Evolutionary conservation across 768 basidiomycete species (phyloP), one percentile per base, ranked within the genome.

Genomic region (Clavulina sp.): DNA sequence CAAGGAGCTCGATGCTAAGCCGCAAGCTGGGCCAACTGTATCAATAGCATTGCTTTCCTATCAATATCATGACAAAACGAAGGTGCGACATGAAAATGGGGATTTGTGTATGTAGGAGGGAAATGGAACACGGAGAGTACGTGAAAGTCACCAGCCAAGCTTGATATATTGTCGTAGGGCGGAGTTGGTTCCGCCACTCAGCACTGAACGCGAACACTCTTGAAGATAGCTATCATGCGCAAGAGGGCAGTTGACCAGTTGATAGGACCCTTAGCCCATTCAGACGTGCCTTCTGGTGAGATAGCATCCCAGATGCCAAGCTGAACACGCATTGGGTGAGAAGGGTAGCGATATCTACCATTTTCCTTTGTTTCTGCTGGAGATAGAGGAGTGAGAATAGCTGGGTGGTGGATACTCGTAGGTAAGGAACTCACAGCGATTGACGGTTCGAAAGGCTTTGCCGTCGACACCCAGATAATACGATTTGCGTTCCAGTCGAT

Each of bases 231-330:
- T 13, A 55, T 60, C 48, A 70, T 65, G 26, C 32, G 54, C 3
- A 46, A 41, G 0, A 69, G 69, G 7, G 63, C 62, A 1, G 48
- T 50, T 3, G 57, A 54, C 70, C 70, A 71, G 43, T 70, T 56
- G 29, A 72, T 65, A 13, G 70, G 71, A 24, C 71, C 71, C 24
- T 56, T 59, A 26, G 67, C 71, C 71, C 71, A 72, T 46, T 61
- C 62, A 4, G 68, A 60, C 4, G 71, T 73, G 1, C 70, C 70
- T 5, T 56, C 57, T 3, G 67, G 67, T 18, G 58, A 60, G 48
- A 69, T 70, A 4, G 69, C 69, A 52, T 72, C 70, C 70, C 71
- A 72, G 52, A 72, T 71, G 2, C 70, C 71, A 5, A 72, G 58
- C 51, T 70, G 69, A 0, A 71, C 47, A 5, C 69, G 68, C 26